phyloP scores from a whole-genome alignment of 352 stramenopile genomes.

The Globisporangium paddicum region DNA sequence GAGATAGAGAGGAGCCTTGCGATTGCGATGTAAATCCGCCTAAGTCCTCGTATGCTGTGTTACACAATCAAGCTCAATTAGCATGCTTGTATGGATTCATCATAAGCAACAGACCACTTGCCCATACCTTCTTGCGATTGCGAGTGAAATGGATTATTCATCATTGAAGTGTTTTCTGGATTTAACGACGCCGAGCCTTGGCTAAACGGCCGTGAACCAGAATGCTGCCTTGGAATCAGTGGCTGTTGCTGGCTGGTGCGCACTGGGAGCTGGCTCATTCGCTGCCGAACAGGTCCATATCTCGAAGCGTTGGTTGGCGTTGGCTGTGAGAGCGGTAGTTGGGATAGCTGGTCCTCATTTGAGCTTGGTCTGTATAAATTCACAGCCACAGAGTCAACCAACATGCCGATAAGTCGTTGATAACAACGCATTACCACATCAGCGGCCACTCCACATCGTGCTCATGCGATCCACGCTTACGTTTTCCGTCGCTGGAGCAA shows the following conservation, averaged over 20 bases:
- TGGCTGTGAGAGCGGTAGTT: conserved; percentile 5
- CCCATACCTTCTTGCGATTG: conserved; percentile 16
- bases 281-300: conserved; percentile 9
- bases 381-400: neutral
- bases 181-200: conserved; percentile 5
- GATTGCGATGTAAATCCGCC: conserved; percentile 14
- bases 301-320: conserved; percentile 4
- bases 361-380: neutral
- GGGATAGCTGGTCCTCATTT: neutral
- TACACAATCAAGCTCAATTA: neutral
- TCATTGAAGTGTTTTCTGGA: neutral
- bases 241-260: conserved; percentile 1
- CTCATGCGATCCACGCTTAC: conserved; percentile 9
- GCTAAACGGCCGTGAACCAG: neutral
- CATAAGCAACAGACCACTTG: too few relatives aligned
- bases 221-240: neutral
- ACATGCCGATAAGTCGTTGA: conserved; percentile 2
- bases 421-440: neutral
- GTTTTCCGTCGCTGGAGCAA: conserved; percentile 52
- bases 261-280: conserved; percentile 4
- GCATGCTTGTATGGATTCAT: neutral
- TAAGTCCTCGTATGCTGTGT: conserved; percentile 11
- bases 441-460: neutral
- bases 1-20: conserved; percentile 14
- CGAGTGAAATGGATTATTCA: neutral